A percentile compares a stretch with the other conserved stretches of the same genome.
These are phyloP conservation scores for Hyphopichia khmerensis DNA, from an alignment of 1,139 yeast species.

Conservation along the genomic window DNA sequence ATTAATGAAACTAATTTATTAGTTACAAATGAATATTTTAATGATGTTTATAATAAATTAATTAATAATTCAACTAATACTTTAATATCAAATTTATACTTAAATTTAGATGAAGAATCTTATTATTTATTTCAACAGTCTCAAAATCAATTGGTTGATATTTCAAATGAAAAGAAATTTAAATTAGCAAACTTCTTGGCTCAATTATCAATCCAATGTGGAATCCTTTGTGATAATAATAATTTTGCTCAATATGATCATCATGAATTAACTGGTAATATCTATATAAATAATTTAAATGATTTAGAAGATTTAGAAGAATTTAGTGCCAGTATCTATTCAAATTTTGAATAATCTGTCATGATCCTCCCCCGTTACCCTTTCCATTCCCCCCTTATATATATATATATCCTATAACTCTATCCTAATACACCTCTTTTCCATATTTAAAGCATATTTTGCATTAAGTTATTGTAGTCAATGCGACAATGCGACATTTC, in stretches of 20 bases:
- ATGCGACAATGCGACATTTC: no score
- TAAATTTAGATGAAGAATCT: conserved; percentile 19
- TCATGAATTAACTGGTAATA: conserved; percentile 40
- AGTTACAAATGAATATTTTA: conserved; percentile 31
- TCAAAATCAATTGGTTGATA: conserved; percentile 17
- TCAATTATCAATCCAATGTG: conserved; percentile 65
- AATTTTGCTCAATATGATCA: conserved; percentile 45
- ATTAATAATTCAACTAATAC: conserved; percentile 29
- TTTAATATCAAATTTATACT: conserved; percentile 26
- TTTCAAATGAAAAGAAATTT: conserved; percentile 24
- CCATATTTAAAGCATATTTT: no score
- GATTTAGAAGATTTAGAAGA: conserved; percentile 73
- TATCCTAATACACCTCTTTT: no score
- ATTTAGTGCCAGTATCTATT: conserved; percentile 85
- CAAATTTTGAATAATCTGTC: conserved; percentile 59
- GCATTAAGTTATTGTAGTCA: no score
- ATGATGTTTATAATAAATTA: conserved; percentile 28
- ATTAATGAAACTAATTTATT: conserved; percentile 43
- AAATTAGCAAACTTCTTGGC: conserved; percentile 73
- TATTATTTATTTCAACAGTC: conserved; percentile 6
- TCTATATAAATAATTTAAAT: conserved; percentile 46
- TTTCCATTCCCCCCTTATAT: no score
- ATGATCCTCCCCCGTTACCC: background rate
- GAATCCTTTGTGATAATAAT: conserved; percentile 47
- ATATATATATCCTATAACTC: no score